Evolutionary conservation across 164 flowering plant species (phyloP), one percentile per base, ranked within the genome.

Genomic region (Akebia trifoliata): DNA sequence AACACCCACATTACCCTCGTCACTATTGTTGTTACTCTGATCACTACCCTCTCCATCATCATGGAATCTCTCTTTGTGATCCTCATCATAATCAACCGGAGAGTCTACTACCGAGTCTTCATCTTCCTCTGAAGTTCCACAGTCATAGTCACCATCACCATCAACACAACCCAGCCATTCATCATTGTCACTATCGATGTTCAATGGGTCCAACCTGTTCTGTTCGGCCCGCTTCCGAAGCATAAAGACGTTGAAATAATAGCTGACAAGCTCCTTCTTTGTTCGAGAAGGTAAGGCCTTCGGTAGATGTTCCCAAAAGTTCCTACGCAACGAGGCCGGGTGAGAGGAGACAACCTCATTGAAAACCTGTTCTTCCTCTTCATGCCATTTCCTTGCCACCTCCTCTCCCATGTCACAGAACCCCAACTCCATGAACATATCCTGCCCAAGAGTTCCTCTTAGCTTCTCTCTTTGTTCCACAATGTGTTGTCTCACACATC

Each of bases 171-270:
- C 66, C 39, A 70, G 82, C 79, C 79, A 78, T 63, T 79, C 91
- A 71, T 89, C 92, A 65, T 85, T 64, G 52, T 85, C 91, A 65
- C 91, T 85, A 45, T 83, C 87, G 26, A 81, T 74, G 47, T 76
- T 65, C 59, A 77, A 31, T 9, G 54, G 39, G 42, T 56, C 57
- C 43, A 40, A 69, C 59, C 94, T 70, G 63, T 90, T 90, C 74
- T 90, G 97, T 21, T 40, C 72, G 4, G 87, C 81, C 40, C 95
- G 72, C 46, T 65, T 76, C 29, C 76, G 80, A 15, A 86, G 85
- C 74, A 90, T 77, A 54, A 85, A 90, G 24, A 85, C 95, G 69
- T 90, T 90, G 48, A 83, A 90, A 43, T 87, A 90, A 62, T 90
- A 90, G 58, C 83, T 85, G 25, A 86, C 87, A 21, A 86, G 54